A percentile compares a stretch with the other conserved stretches of the same genome.
Conservation (phyloP, 164 flowering plant species). For the grape (Vitis vinifera) region ASM3070453v1 NC_081807.1:6124001-6124500, state of each 20-base stretch:
- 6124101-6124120: neutral
- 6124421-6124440: neutral
- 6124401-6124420: neutral
- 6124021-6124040: too few relatives aligned
- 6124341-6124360: slow-evolving; percentile 5
- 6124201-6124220: neutral
- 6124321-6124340: neutral
- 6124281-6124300: slow-evolving; percentile 24
- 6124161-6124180: neutral
- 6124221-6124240: slow-evolving; percentile 21
- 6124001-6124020: neutral
- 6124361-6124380: neutral
- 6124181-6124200: neutral
- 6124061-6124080: slow-evolving; percentile 12
- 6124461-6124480: too few relatives aligned
- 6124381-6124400: too few relatives aligned
- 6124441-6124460: too few relatives aligned
- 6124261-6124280: slow-evolving; percentile 44
- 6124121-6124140: neutral
- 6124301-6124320: slow-evolving; percentile 2
- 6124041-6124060: too few relatives aligned
- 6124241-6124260: slow-evolving; percentile 28
- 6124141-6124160: neutral
- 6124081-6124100: slow-evolving; percentile 15
- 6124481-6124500: neutral